Percentiles rank a stretch among this genome's conserved stretches.
phyloP scores from a whole-genome alignment of 139 green algal genomes.

The Ettlia oleoabundans region DNA sequence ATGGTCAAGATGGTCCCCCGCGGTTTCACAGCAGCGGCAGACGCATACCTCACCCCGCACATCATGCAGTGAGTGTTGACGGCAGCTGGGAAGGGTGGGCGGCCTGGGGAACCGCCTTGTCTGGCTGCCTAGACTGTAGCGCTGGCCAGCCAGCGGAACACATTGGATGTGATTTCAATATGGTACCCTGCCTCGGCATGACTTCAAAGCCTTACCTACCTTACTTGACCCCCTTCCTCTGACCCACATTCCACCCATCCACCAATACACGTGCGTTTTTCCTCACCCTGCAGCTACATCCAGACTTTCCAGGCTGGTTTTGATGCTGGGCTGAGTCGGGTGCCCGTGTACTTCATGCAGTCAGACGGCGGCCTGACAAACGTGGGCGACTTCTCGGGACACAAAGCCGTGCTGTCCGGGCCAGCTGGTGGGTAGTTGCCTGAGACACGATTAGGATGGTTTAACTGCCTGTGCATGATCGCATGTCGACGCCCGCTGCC shows the following conservation, averaged over 20 bases:
- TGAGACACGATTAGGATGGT: no score
- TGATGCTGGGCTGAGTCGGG: slow-evolving; percentile 73
- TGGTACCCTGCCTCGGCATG: no score
- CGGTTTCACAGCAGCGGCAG: slow-evolving; percentile 94
- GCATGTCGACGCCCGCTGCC: neutral
- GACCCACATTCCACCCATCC: no score
- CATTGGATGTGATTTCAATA: no score
- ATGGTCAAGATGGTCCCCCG: slow-evolving; percentile 98
- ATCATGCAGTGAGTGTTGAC: slow-evolving; percentile 80
- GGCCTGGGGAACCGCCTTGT: no score
- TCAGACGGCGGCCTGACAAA: slow-evolving; percentile 85
- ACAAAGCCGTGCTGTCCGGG: slow-evolving; percentile 95
- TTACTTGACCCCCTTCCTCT: no score
- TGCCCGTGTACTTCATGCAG: slow-evolving; percentile 77
- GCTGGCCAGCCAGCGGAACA: no score
- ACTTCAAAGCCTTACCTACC: no score
- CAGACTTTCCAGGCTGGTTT: slow-evolving; percentile 86
- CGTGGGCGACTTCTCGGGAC: slow-evolving; percentile 82
- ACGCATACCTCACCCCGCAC: slow-evolving; percentile 96
- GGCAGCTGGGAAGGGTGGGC: no score
- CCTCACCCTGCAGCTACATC: slow-evolving; percentile 62
- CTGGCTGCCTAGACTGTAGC: no score
- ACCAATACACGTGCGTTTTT: neutral
- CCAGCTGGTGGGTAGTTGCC: slow-evolving; percentile 54
- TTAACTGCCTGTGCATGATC: neutral